Conservation (phyloP, 768 basidiomycete species). For the Tulasnella sp. region DNA sequence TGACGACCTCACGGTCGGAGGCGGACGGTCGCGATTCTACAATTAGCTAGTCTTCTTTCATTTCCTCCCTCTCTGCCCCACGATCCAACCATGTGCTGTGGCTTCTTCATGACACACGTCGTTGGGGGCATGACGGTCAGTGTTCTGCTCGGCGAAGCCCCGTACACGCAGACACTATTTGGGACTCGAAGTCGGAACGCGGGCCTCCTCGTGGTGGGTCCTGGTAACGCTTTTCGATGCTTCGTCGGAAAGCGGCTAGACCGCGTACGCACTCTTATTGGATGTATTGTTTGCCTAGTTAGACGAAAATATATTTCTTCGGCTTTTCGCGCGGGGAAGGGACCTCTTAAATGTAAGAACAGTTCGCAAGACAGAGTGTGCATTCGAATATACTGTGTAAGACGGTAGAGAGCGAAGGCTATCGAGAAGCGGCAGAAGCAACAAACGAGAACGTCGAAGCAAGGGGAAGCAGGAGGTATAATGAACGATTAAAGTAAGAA, state of each 20-base stretch:
- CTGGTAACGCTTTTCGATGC: background rate
- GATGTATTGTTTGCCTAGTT: background rate
- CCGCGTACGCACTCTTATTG: background rate
- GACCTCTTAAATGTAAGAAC: too few species aligned
- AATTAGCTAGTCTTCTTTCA: background rate
- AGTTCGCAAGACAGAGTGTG: too few species aligned
- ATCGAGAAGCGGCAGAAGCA: too few species aligned
- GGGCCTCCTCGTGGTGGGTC: background rate
- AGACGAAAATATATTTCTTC: background rate
- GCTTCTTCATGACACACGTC: background rate
- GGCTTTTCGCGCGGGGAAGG: too few species aligned
- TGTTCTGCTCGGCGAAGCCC: background rate
- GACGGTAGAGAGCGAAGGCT: too few species aligned
- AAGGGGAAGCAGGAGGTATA: too few species aligned
- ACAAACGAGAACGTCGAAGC: too few species aligned
- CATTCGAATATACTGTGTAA: too few species aligned
- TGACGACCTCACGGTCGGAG: background rate
- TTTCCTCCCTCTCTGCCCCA: background rate
- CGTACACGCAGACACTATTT: background rate
- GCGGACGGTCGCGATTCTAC: background rate
- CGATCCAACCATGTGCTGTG: too few species aligned
- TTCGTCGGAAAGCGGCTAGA: conserved; percentile 6
- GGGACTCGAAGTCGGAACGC: conserved; percentile 8
- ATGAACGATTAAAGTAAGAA: too few species aligned
- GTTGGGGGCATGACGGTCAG: background rate